Percentiles rank a stretch among this genome's conserved stretches.
Conservation (phyloP, 2,329 filamentous ascomycete genomes). For the Colletotrichum tamarilloi region DNA sequence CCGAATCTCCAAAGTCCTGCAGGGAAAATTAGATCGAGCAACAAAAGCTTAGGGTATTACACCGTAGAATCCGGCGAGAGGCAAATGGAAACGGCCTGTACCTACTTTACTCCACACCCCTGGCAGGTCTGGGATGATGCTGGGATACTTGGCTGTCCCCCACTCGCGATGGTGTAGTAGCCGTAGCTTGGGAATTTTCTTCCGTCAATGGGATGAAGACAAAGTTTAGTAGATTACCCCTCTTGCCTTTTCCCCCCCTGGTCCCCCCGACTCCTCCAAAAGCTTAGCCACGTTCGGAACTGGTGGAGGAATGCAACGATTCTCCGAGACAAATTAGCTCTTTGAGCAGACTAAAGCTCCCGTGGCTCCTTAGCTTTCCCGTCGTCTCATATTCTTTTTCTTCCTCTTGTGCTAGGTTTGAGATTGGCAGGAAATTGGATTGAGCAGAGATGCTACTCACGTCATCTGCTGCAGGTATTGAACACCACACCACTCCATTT, state of each 20-base stretch:
- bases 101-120: neutral
- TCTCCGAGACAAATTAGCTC: neutral
- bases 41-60: neutral
- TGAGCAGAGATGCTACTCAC: neutral
- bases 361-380: neutral
- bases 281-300: neutral
- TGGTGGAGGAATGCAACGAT: neutral
- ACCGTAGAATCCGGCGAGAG: neutral
- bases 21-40: neutral
- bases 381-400: neutral
- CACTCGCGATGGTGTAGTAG: neutral
- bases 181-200: conserved; percentile 18
- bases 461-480: neutral
- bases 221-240: neutral
- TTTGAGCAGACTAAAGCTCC: neutral
- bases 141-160: neutral
- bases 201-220: conserved; percentile 29
- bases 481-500: neutral
- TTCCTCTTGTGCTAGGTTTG: neutral
- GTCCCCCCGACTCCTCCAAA: neutral
- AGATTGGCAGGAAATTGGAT: neutral
- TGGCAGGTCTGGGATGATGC: conserved; percentile 24
- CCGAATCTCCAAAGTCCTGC: neutral
- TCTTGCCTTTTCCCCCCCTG: neutral
- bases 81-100: neutral